Base-by-base conservation (phyloP, 345 rosid species). In the Murraya paniculata region DNA sequence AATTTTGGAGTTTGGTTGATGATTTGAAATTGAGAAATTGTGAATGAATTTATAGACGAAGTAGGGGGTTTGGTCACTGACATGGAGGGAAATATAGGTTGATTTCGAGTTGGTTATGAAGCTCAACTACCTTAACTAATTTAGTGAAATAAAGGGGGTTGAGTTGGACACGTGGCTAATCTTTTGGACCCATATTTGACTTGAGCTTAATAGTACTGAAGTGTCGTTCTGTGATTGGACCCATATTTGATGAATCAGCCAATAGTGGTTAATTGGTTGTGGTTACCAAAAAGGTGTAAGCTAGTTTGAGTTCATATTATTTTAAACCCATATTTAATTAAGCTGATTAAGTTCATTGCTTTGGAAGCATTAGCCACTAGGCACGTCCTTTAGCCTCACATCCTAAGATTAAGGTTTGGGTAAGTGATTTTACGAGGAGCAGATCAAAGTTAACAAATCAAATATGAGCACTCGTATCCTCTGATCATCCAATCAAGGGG, bases 81-180 rank as follows among this genome's bases (percentile, higher is more conserved):
- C 59, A 24, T 78, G 73, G 79, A 78, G 85, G 80, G 81, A 66
- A 69, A 62, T 5, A 70, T 14, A 41, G 64, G 80, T 64, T 60
- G 77, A 75, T 35, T 50, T 74, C 77, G 72, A 85, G 87, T 85
- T 85, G 91, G 89, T 89, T 83, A 80, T 83, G 87, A 76, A 88
- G 92, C 72, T 89, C 87, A 87, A 82, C 93, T 48, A 84, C 91
- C 81, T 62, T 71, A 83, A 88, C 88, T 60, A 87, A 79, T 25
- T 77, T 50, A 48, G 18, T 74, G 48, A 56, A 65, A 31, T 16
- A 56, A 21, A 41, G 72, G 36, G 61, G 5, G 48, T 61, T 72
- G 59, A 33, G 68, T 70, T 62, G 5, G 71, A 79, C 83, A 72
- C 73, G 64, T 71, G 38, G 67, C 14, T 56, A 3, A 65, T 41